Conservation (phyloP, 78 protist species). For the Dictyostelium firmibasis region DNA sequence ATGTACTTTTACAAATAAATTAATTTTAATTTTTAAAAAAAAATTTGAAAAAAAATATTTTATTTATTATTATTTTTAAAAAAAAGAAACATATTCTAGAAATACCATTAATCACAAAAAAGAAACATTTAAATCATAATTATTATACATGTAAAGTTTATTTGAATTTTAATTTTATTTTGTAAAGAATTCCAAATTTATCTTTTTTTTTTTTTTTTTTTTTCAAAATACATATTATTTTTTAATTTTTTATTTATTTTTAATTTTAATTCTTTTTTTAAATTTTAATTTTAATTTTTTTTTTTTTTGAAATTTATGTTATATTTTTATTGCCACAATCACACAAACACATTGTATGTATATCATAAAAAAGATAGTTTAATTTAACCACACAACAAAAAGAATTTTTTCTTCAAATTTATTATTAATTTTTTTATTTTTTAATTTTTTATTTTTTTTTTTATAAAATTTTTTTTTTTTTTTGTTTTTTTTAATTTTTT, state of each 20-base stretch:
- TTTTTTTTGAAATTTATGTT: neutral
- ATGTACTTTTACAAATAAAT: neutral
- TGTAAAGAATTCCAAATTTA: too few relatives aligned
- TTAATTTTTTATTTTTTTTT: neutral
- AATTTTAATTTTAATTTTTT: neutral
- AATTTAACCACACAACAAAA: neutral
- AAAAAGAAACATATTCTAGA: too few relatives aligned
- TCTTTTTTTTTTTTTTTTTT: too few relatives aligned
- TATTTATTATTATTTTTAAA: too few relatives aligned
- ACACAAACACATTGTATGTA: neutral
- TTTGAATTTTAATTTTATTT: too few relatives aligned
- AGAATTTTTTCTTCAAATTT: neutral
- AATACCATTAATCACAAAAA: too few relatives aligned
- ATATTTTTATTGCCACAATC: neutral
- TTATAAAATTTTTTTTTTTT: neutral
- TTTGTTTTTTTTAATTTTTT: neutral
- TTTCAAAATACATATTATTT: too few relatives aligned
- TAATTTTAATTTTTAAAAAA: too few relatives aligned
- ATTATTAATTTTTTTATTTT: neutral
- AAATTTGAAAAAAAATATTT: too few relatives aligned
- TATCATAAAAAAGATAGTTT: neutral
- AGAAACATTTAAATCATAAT: too few relatives aligned
- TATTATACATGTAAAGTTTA: too few relatives aligned
- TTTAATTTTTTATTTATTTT: too few relatives aligned
- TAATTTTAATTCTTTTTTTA: neutral